phyloP scores from a whole-genome alignment of 495 filamentous ascomycete species.

The Trichoderma asperelloides region DNA sequence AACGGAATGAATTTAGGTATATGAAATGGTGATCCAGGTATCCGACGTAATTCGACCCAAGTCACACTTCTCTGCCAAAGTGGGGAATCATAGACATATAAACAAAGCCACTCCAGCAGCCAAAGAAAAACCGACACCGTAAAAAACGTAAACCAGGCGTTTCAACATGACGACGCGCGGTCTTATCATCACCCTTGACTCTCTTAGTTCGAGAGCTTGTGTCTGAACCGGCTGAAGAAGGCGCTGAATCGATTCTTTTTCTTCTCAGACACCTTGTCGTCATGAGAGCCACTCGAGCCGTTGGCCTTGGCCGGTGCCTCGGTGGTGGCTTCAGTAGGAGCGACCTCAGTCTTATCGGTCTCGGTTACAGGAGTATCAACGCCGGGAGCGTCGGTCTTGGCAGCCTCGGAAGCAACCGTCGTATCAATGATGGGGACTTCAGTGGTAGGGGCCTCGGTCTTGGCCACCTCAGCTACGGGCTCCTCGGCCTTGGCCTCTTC shows the following conservation, averaged over 20 bases:
- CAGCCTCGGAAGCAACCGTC: conserved; percentile 12
- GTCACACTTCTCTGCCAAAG: conserved; percentile 8
- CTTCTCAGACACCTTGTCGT: conserved; percentile 24
- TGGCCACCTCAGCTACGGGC: conserved; percentile 13
- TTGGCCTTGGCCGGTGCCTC: conserved; percentile 22
- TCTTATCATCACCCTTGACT: not conserved
- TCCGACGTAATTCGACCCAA: conserved; percentile 7
- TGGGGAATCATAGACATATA: conserved; percentile 12
- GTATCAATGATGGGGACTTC: conserved; percentile 17
- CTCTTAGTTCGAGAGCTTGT: conserved; percentile 30
- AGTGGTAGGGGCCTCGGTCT: conserved; percentile 12
- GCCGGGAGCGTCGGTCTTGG: conserved; percentile 15
- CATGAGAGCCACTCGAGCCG: conserved; percentile 18
- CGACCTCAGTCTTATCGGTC: conserved; percentile 3
- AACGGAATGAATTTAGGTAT: conserved; percentile 8
- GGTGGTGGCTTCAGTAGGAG: conserved; percentile 19
- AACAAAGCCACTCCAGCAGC: conserved; percentile 8
- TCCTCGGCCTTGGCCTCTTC: conserved; percentile 16
- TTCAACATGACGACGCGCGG: not conserved
- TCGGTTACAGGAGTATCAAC: conserved; percentile 15
- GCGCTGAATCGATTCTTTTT: conserved; percentile 52
- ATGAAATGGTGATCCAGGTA: conserved; percentile 10
- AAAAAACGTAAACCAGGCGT: not conserved
- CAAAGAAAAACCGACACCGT: conserved; percentile 8
- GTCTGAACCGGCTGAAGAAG: conserved; percentile 51